Evolutionary conservation across 75 land plant genomes (phyloP).

Genomic region (Azolla pinnata): DNA sequence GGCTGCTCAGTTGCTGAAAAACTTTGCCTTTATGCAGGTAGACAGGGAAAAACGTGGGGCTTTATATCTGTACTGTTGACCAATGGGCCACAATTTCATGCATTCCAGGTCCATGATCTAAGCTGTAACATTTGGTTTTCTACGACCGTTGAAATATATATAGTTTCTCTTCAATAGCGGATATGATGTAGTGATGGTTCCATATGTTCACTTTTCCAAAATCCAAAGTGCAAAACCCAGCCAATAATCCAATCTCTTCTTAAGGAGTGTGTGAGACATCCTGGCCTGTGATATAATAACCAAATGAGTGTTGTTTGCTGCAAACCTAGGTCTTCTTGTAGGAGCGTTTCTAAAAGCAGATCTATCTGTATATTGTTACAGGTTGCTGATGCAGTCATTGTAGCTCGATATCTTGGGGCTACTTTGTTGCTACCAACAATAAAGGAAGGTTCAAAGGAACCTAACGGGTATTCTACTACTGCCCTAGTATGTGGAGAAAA

Average conservation of each 20-base stretch:
- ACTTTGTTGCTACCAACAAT: constrained; percentile 28
- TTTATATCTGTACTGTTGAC: constrained; percentile 24
- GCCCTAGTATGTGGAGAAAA: too few species aligned
- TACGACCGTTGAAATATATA: neutral
- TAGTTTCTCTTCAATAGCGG: too few species aligned
- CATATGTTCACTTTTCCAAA: too few species aligned
- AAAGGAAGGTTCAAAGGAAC: constrained; percentile 25
- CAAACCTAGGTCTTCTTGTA: too few species aligned
- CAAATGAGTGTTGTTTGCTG: too few species aligned
- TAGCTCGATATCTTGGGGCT: constrained; percentile 25
- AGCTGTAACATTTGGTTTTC: neutral
- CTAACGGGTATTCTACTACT: constrained; percentile 14
- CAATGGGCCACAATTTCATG: constrained; percentile 30
- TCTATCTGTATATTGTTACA: too few species aligned
- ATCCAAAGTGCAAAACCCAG: too few species aligned
- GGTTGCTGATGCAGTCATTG: constrained; percentile 37
- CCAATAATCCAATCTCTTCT: too few species aligned
- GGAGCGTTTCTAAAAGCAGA: too few species aligned
- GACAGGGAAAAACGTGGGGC: constrained; percentile 25
- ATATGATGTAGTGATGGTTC: too few species aligned
- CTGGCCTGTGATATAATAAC: neutral
- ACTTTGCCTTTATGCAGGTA: constrained; percentile 13
- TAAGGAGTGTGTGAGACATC: too few species aligned
- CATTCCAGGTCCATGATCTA: constrained; percentile 30
- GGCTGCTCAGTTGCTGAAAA: too few species aligned